Evolutionary conservation across 495 filamentous ascomycete genomes (phyloP).

Genomic region (Pseudoneurospora amorphoporcata): DNA sequence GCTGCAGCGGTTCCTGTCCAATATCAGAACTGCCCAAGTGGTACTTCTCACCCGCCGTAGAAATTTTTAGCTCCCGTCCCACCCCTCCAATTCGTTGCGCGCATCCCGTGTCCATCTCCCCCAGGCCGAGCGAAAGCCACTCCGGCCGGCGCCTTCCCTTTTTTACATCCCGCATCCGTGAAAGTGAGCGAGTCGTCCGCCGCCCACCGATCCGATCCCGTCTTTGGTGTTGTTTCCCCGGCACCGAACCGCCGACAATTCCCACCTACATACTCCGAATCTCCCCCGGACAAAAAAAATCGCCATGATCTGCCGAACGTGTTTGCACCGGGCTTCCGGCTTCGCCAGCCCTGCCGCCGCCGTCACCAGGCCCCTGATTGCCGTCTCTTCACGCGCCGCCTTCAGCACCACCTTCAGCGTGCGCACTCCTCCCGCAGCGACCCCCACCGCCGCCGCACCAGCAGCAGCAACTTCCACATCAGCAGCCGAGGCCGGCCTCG

Average conservation of each 20-base stretch:
- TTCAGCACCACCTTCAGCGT: constrained; percentile 23
- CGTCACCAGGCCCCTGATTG: constrained; percentile 7
- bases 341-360: constrained; percentile 1
- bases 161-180: neutral
- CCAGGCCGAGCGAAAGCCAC: neutral
- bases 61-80: constrained; percentile 29
- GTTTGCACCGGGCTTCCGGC: constrained; percentile 29
- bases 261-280: neutral
- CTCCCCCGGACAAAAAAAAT: neutral
- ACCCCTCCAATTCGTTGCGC: neutral
- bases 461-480: constrained; percentile 6
- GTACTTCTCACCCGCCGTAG: constrained; percentile 18
- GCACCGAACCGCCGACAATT: neutral
- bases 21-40: constrained; percentile 17
- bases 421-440: constrained; percentile 19
- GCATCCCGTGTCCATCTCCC: neutral
- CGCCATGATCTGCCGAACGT: constrained; percentile 39
- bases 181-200: neutral
- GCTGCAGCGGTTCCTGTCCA: neutral
- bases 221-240: constrained; percentile 1
- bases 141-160: neutral
- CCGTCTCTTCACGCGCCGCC: neutral
- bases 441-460: constrained; percentile 11
- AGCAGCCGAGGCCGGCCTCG: neutral
- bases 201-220: neutral